phyloP scores from a whole-genome alignment of 1,284 basidiomycete genomes.

The Tremellales sp. region DNA sequence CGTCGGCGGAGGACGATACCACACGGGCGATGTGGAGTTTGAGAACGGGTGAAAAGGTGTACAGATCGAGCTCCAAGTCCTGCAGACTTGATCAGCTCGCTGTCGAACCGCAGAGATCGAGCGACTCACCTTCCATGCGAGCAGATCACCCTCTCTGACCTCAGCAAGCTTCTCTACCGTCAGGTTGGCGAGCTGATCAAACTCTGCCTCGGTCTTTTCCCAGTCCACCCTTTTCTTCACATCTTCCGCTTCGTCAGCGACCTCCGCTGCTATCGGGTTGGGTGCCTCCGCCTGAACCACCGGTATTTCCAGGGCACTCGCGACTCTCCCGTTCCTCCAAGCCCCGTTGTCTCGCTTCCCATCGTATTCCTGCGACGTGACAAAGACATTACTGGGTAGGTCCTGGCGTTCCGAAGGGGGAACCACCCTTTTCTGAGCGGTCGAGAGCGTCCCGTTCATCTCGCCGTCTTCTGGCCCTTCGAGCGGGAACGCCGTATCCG shows the following conservation, averaged over 20 bases:
- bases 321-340: neutral
- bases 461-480: no score
- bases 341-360: conserved; percentile 1
- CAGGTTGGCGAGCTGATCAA: conserved; percentile 12
- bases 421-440: conserved; percentile 7
- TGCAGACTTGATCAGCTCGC: conserved; percentile 8
- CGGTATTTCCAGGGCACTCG: neutral
- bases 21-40: conserved; percentile 25
- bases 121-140: conserved; percentile 35
- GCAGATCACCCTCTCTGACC: conserved; percentile 11
- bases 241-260: conserved; percentile 3
- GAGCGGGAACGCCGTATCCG: neutral
- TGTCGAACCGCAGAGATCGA: neutral
- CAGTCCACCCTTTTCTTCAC: conserved; percentile 9
- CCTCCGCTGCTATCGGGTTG: conserved; percentile 3
- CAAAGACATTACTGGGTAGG: conserved; percentile 40
- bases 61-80: conserved; percentile 35
- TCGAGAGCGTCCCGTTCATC: neutral
- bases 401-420: conserved; percentile 27
- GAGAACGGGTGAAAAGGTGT: conserved; percentile 36
- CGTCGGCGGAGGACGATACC: conserved; percentile 7
- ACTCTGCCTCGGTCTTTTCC: conserved; percentile 11
- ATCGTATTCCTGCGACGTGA: conserved; percentile 29
- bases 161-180: conserved; percentile 8
- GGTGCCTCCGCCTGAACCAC: neutral